Evolutionary conservation across 495 filamentous ascomycete genomes (phyloP), one percentile per base, ranked within the genome.

Genomic region (Delitschia confertaspora): DNA sequence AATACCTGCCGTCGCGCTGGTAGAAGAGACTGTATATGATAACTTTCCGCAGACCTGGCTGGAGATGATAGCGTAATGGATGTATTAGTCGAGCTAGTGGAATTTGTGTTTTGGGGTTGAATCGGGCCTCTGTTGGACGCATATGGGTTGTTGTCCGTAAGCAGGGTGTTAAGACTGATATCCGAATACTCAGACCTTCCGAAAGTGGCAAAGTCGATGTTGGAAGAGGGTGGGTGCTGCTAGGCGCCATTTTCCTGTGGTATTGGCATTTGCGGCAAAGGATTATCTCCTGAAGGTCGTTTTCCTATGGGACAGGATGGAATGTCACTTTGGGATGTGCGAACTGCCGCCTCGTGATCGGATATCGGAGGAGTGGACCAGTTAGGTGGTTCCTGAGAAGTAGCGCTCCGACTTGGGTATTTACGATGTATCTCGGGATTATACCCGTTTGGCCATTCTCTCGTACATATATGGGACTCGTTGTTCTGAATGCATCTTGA

Each of bases 11-110:
- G 16, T 31, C 53, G 58, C 7, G 22, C 37, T 0, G 65, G 67
- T 14, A 70, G 51, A 8, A 67, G 53, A 0, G 59, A 50, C 38
- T 65, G 63, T 6, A 60, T 56, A 17, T 54, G 45, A 30, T 33
- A 39, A 6, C 45, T 17, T 27, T 54, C 51, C 1, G 41, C 38
- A 2, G 44, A 31, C 6, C 38, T 32, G 4, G 51, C 24, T 3
- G 38, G 16, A 5, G 45, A 54, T n/a, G n/a, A n/a, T n/a, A n/a
- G n/a, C n/a, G n/a, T n/a, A n/a, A n/a, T n/a, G n/a, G n/a, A n/a
- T n/a, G n/a, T n/a, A n/a, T n/a, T n/a, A n/a, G n/a, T n/a, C n/a
- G n/a, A n/a, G n/a, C n/a, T n/a, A n/a, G n/a, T n/a, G n/a, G n/a
- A n/a, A n/a, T n/a, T n/a, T n/a, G n/a, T n/a, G n/a, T n/a, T n/a